Evolutionary conservation across 345 rosid species (phyloP).

Genomic region (Diplotaxis tenuifolia): DNA sequence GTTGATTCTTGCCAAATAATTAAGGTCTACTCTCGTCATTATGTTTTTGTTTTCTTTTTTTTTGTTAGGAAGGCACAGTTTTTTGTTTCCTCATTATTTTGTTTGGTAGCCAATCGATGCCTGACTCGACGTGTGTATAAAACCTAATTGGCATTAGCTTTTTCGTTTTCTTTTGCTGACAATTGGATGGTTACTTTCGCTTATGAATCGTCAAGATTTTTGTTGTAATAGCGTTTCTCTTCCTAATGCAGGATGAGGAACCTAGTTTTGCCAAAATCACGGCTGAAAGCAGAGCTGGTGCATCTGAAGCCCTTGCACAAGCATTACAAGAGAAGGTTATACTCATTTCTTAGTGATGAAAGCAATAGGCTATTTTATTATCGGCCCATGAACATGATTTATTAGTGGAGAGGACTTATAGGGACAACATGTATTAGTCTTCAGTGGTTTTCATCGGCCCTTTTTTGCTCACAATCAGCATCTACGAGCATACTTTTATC

Average conservation of each 20-base stretch:
- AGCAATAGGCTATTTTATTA: not conserved
- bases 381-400: not conserved
- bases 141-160: not conserved
- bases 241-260: conserved; percentile 45
- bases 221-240: conserved; percentile 8
- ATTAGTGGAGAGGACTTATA: not conserved
- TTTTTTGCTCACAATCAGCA: not conserved
- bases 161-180: not conserved
- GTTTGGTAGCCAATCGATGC: not conserved
- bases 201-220: not conserved
- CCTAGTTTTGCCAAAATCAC: conserved; percentile 20
- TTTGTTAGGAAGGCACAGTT: not conserved
- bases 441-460: not conserved
- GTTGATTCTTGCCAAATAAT: conserved; percentile 36
- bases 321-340: conserved; percentile 85
- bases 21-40: conserved; percentile 41
- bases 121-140: not conserved
- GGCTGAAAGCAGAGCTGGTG: conserved; percentile 40
- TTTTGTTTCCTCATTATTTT: not conserved
- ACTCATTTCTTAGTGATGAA: conserved; percentile 5
- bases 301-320: conserved; percentile 63
- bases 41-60: not conserved
- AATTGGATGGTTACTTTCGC: not conserved
- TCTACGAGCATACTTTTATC: conserved; percentile 4
- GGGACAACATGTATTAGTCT: not conserved